Evolutionary conservation across 257 asterid species (phyloP), one percentile per base, ranked within the genome.

Genomic region (Gentiana straminea): DNA sequence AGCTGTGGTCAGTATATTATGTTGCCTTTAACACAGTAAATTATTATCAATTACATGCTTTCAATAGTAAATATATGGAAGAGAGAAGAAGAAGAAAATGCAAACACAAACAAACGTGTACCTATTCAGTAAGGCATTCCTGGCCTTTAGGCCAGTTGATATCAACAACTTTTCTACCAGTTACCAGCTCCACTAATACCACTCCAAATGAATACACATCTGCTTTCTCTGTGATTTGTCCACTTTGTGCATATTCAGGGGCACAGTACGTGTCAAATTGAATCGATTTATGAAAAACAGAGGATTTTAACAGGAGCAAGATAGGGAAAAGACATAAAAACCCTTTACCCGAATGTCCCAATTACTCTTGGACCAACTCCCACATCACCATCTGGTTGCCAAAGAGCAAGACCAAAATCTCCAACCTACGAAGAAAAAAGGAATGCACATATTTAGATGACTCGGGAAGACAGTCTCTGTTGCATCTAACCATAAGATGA

Each of bases 161-260:
- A 70, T 92, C 99, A 56, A 92, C 94, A 8, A 94, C 97, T 71
- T 88, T 85, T 50, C 94, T 86, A 8, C 97, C 99, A 0, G 97
- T 92, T 4, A 88, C 88, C 33, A 92, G 94, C 84, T 92, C 97
- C 54, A 88, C 91, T 45, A 92, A 61, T 33, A 92, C 99, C 62
- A 92, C 99, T 4, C 99, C 99, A 64, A 92, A 88, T 4, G 99
- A 88, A 78, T 88, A 92, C 33, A 81, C 94, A 33, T 92, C 99
- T 3, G 99, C 95, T 61, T 88, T 92, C 39, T 85, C 95, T 1
- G 99, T 88, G 65, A 92, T 88, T 69, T 92, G 95, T n/a, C 99
- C 97, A 49, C 99, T 92, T 78, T 92, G 95, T 47, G 99, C 97
- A 76, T 92, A 92, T 73, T 88, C 99, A 1, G 99, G 99, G 13